A percentile compares a stretch with the other conserved stretches of the same genome.
Conservation (phyloP, 768 basidiomycete species). For the Tylopilus plumbeoviolaceoides region DNA sequence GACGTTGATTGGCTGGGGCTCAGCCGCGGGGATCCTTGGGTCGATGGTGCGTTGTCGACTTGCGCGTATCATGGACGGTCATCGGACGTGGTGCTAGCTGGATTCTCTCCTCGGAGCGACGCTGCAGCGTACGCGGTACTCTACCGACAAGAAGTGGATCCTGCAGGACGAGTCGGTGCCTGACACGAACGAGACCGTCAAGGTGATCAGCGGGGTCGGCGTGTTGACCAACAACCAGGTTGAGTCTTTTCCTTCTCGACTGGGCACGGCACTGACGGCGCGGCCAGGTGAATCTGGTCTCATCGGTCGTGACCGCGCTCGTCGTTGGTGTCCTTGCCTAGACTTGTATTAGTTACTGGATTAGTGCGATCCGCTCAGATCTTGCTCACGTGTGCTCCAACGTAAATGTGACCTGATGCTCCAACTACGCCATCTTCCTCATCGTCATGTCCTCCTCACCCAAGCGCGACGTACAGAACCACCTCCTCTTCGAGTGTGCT, state of each 20-base stretch:
- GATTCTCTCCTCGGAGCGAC: slow-evolving; percentile 89
- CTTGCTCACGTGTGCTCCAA: slow-evolving; percentile 17
- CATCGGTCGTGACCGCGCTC: slow-evolving; percentile 37
- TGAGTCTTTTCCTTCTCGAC: background rate
- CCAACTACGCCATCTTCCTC: background rate
- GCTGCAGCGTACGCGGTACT: slow-evolving; percentile 76
- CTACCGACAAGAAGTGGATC: slow-evolving; percentile 53
- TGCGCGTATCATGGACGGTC: background rate
- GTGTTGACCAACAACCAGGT: slow-evolving; percentile 86
- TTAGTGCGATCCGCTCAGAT: slow-evolving; percentile 14
- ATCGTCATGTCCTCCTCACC: slow-evolving; percentile 6
- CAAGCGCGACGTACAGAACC: slow-evolving; percentile 71
- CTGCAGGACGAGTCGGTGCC: slow-evolving; percentile 50
- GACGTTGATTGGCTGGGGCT: slow-evolving; percentile 55
- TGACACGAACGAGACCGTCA: slow-evolving; percentile 43
- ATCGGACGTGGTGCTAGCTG: slow-evolving; percentile 40
- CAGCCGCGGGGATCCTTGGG: slow-evolving; percentile 67
- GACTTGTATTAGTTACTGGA: slow-evolving; percentile 14
- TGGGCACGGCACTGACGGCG: slow-evolving; percentile 1
- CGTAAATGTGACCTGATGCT: background rate
- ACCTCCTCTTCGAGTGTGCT: slow-evolving; percentile 89
- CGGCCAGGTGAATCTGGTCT: slow-evolving; percentile 42
- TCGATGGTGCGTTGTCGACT: slow-evolving; percentile 54
- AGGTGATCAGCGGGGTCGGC: slow-evolving; percentile 58
- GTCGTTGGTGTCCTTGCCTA: slow-evolving; percentile 35